These are phyloP conservation scores for Fraxinus albicans DNA, from an alignment of 305 asterid species.

Conservation along the genomic window DNA sequence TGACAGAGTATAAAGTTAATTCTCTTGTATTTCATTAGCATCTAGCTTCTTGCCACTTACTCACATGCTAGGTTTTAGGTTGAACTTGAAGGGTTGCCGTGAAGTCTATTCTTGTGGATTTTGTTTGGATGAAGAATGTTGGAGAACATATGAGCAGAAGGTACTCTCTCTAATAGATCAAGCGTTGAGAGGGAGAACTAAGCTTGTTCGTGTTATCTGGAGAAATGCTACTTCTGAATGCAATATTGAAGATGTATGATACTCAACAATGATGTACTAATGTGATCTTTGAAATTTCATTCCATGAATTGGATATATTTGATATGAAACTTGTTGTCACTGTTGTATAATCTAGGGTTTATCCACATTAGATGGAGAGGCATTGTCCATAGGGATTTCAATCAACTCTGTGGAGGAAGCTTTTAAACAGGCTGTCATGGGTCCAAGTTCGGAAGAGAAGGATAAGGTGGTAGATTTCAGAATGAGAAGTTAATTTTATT, in stretches of 20 bases:
- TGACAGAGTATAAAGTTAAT: not conserved
- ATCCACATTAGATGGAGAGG: slow-evolving; percentile 56
- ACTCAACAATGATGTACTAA: slow-evolving; percentile 10
- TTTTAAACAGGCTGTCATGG: slow-evolving; percentile 68
- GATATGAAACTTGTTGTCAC: slow-evolving; percentile 23
- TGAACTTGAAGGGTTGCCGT: slow-evolving; percentile 68
- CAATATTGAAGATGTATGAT: slow-evolving; percentile 70
- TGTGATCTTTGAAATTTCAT: slow-evolving; percentile 13
- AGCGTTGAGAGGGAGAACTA: slow-evolving; percentile 82
- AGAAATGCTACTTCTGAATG: slow-evolving; percentile 54
- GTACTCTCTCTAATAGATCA: slow-evolving; percentile 58
- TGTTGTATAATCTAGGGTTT: slow-evolving; percentile 60
- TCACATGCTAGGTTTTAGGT: slow-evolving; percentile 47
- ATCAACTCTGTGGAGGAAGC: slow-evolving; percentile 71
- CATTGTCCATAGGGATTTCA: slow-evolving; percentile 70
- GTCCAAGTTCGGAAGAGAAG: slow-evolving; percentile 95
- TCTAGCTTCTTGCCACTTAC: slow-evolving; percentile 23
- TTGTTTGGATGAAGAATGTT: slow-evolving; percentile 91
- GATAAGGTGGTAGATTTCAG: slow-evolving; percentile 60
- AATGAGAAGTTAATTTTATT: slow-evolving; percentile 9
- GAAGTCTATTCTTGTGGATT: slow-evolving; percentile 61
- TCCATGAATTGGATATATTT: slow-evolving; percentile 15
- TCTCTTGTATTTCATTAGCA: not conserved
- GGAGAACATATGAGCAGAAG: slow-evolving; percentile 92
- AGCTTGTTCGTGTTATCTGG: slow-evolving; percentile 81